These are phyloP conservation scores for Dalbergia cochinchinensis DNA, from an alignment of 306 rosid genomes.

Conservation along the genomic window DNA sequence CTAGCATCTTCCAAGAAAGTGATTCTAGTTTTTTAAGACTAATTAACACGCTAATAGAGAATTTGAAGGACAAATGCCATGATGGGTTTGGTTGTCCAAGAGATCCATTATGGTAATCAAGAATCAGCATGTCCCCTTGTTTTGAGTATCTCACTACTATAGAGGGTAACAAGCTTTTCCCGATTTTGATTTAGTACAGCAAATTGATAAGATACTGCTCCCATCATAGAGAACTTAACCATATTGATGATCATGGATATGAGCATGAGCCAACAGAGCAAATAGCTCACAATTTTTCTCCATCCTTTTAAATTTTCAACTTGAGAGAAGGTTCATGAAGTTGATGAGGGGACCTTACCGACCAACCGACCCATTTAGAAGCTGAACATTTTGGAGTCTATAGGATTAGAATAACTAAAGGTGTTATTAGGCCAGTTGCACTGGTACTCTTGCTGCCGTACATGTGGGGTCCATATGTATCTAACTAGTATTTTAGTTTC, in stretches of 20 bases:
- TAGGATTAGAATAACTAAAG: conserved; percentile 11
- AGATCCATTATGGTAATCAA: not conserved
- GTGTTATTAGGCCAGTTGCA: conserved; percentile 24
- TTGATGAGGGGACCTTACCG: not conserved
- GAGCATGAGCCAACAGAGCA: not conserved
- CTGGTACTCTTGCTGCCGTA: conserved; percentile 35
- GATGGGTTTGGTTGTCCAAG: not conserved
- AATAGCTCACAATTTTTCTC: not conserved
- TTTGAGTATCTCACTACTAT: not conserved
- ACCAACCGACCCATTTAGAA: conserved; percentile 6
- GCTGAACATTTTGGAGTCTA: not conserved
- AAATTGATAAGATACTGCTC: conserved; percentile 4
- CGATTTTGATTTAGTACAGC: not conserved
- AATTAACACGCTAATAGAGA: not conserved
- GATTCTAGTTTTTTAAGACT: not conserved
- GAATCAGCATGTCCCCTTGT: not conserved
- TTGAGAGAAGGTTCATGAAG: not conserved
- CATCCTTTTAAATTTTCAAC: not conserved
- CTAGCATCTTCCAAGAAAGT: not conserved
- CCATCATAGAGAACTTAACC: not conserved
- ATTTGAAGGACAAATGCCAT: not conserved
- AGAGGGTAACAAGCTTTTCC: not conserved
- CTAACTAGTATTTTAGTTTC: not conserved
- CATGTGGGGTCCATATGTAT: conserved; percentile 43
- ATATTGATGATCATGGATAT: too few relatives aligned